These are phyloP conservation scores for Lathyrus tuberosus DNA, from an alignment of 306 rosid species.

Conservation along the genomic window DNA sequence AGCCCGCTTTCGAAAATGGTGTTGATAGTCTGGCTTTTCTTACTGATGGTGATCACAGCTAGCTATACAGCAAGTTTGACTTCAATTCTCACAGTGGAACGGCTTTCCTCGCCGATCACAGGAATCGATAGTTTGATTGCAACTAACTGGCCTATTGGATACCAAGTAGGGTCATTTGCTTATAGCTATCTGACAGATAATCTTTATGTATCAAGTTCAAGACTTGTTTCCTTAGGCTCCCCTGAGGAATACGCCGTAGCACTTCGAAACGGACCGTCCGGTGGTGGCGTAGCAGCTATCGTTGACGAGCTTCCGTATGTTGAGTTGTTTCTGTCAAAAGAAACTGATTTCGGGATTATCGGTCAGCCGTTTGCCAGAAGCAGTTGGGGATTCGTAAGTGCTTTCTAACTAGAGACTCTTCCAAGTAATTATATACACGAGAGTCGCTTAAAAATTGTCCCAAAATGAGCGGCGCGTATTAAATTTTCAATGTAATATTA, in stretches of 20 bases:
- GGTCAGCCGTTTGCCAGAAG: constrained; percentile 86
- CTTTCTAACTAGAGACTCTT: constrained; percentile 30
- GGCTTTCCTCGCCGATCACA: constrained; percentile 81
- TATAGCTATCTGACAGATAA: constrained; percentile 74
- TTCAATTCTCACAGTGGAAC: constrained; percentile 92
- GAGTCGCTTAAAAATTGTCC: too few species aligned
- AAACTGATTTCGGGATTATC: constrained; percentile 72
- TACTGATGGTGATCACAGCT: constrained; percentile 89
- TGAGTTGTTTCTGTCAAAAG: constrained; percentile 74
- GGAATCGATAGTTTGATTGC: constrained; percentile 89
- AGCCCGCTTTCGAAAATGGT: constrained; percentile 90
- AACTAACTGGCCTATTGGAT: constrained; percentile 78
- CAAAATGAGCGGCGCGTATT: too few species aligned
- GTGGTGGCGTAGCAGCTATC: constrained; percentile 93
- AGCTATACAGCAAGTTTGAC: constrained; percentile 97
- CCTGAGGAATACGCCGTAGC: constrained; percentile 87
- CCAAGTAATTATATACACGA: neutral
- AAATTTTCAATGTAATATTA: too few species aligned
- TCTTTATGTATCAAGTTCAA: constrained; percentile 63
- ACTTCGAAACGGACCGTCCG: constrained; percentile 64
- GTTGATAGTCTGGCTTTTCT: constrained; percentile 94
- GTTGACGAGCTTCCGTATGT: constrained; percentile 87
- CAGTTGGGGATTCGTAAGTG: constrained; percentile 99
- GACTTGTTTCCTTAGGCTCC: constrained; percentile 77
- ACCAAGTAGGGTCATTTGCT: constrained; percentile 94